These are phyloP conservation scores for Galerina marginata DNA, from an alignment of 768 basidiomycete species.

Conservation along the genomic window DNA sequence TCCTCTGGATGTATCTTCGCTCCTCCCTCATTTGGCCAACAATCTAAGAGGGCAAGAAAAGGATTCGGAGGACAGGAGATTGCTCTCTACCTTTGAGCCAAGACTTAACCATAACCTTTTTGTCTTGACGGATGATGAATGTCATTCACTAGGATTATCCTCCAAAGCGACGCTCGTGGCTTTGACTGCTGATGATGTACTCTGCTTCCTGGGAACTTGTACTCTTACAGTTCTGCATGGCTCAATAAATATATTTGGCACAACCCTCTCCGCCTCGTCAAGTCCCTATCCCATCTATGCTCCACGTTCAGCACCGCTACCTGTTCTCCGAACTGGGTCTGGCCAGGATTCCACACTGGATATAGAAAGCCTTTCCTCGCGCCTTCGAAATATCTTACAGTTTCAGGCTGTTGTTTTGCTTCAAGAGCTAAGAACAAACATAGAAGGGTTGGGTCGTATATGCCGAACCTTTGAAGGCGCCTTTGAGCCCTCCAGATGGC, in stretches of 20 bases:
- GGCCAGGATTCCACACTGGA: conserved; percentile 7
- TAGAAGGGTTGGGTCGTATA: conserved; percentile 70
- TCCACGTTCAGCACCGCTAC: conserved; percentile 80
- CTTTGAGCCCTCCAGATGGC: conserved; percentile 59
- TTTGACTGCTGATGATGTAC: conserved; percentile 52
- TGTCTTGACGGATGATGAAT: conserved; percentile 45
- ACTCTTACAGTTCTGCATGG: conserved; percentile 67
- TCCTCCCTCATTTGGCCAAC: conserved; percentile 19
- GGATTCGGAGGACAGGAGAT: conserved; percentile 11
- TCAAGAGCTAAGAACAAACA: conserved; percentile 59
- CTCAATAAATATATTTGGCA: conserved; percentile 61
- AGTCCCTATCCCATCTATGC: conserved; percentile 65
- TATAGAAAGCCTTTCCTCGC: conserved; percentile 10
- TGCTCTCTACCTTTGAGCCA: conserved; percentile 59
- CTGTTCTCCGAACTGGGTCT: conserved; percentile 41
- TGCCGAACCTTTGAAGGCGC: conserved; percentile 66
- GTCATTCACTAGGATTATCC: conserved; percentile 32
- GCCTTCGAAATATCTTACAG: conserved; percentile 14
- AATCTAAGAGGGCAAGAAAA: background rate
- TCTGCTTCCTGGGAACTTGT: conserved; percentile 76
- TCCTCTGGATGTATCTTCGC: conserved; percentile 22
- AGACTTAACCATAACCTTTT: conserved; percentile 50
- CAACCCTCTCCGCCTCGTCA: conserved; percentile 47
- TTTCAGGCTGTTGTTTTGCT: conserved; percentile 53
- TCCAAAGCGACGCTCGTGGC: conserved; percentile 44